Base-by-base conservation (phyloP, 2,329 filamentous ascomycete species). In the Neurospora sp. region DNA sequence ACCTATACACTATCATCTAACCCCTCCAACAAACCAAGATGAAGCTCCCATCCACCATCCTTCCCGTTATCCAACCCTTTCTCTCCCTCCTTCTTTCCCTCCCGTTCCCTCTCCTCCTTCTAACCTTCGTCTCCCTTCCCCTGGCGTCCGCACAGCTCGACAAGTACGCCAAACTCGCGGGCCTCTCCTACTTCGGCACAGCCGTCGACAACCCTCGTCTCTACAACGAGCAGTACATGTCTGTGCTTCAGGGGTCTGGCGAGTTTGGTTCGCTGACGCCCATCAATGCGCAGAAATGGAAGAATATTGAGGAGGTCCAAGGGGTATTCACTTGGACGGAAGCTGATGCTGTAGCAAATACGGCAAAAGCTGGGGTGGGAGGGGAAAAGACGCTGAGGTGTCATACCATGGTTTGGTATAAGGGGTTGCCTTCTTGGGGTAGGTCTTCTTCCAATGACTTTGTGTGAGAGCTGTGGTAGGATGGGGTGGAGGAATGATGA, bases 201-300 rank as follows among this genome's bases (percentile, higher is more conserved):
- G 88, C 89, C 1, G 86, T 87, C 43, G 89, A 91, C 77, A 89
- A 90, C 71, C 77, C 78, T 0, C 84, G 86, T 71, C 77, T 87
- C 17, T 80, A 78, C 39, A 86, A 90, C 77, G 76, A 78, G 7
- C 75, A 82, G 28, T 91, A 91, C 77, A 79, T 84, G 38, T 77
- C 79, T 8, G 84, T 89, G 69, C 80, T 88, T 33, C 82, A 82
- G 69, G 80, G 88, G 75, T 78, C 75, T 4, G 78, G 81, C 58
- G 87, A 90, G 74, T 91, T 90, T 73, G 89, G 89, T 17, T 84
- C 87, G 74, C 82, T 89, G 28, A 90, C 88, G 0, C 87, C 88
- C 0, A 86, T 84, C 43, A 91, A 91, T 76, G 83, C 84, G 2
- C 85, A 88, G 76, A 84, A 87, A 82, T 91, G 87, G 88, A 82